phyloP scores from a whole-genome alignment of 257 asterid species.

The Thymus quinquecostatus region DNA sequence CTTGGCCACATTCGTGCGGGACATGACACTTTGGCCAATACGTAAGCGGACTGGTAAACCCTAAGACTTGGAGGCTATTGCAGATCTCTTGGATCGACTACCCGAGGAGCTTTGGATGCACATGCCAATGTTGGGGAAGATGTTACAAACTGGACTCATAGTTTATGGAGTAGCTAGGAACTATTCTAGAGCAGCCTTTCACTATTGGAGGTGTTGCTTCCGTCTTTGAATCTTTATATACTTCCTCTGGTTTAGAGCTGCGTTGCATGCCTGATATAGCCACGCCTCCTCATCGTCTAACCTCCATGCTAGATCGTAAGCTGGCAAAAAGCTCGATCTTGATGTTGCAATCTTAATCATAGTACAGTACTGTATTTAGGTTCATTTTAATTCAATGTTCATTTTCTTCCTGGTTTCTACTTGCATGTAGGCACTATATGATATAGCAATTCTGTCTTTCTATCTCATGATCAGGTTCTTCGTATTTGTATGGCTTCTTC shows the following conservation, averaged over 20 bases:
- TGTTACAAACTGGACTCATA: constrained; percentile 94
- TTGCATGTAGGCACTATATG: neutral
- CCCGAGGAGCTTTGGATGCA: too few species aligned
- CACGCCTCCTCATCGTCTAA: constrained; percentile 8
- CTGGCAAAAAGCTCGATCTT: constrained; percentile 8
- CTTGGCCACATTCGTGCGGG: too few species aligned
- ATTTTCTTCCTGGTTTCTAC: constrained; percentile 7
- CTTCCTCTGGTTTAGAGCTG: constrained; percentile 6
- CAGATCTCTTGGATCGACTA: too few species aligned
- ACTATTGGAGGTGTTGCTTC: constrained; percentile 81
- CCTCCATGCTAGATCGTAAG: neutral
- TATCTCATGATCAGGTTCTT: constrained; percentile 75
- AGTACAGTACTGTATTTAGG: neutral
- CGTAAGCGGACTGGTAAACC: too few species aligned
- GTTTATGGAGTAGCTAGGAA: constrained; percentile 91
- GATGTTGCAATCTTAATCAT: constrained; percentile 4
- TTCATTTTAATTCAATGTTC: too few species aligned
- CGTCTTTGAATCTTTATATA: neutral
- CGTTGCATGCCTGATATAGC: constrained; percentile 6
- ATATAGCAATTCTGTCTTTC: constrained; percentile 28
- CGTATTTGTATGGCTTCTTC: constrained; percentile 78
- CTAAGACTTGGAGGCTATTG: too few species aligned
- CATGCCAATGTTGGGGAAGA: constrained; percentile 72
- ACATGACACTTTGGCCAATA: too few species aligned
- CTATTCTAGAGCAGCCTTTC: constrained; percentile 86